These are phyloP conservation scores for Apostasia ramifera DNA, from an alignment of 106 monocot species.

Conservation along the genomic window DNA sequence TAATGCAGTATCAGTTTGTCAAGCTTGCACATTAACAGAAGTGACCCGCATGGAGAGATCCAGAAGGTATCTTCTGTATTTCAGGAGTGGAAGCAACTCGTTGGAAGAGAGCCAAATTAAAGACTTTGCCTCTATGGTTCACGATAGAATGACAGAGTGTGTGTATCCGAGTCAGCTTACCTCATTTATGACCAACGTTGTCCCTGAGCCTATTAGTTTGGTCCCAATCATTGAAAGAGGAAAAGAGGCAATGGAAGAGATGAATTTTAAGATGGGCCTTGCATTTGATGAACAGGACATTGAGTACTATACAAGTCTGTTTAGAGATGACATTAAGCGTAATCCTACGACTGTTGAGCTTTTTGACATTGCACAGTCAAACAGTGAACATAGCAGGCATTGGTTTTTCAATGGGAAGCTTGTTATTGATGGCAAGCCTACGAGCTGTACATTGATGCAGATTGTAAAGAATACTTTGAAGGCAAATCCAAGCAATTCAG, in stretches of 20 bases:
- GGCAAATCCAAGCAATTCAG: conserved; percentile 83
- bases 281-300: conserved; percentile 98
- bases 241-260: conserved; percentile 69
- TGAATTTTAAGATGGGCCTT: conserved; percentile 84
- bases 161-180: conserved; percentile 62
- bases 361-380: conserved; percentile 95
- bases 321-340: conserved; percentile 81
- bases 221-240: conserved; percentile 81
- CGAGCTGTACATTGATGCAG: conserved; percentile 58
- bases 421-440: conserved; percentile 62
- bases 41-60: conserved; percentile 80
- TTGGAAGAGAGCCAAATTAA: conserved; percentile 42
- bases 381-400: conserved; percentile 92
- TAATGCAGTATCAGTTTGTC: conserved; percentile 88
- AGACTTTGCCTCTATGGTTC: conserved; percentile 76
- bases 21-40: conserved; percentile 58
- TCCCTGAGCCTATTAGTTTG: conserved; percentile 58
- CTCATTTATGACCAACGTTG: conserved; percentile 35
- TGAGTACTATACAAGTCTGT: conserved; percentile 74
- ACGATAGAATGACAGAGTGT: conserved; percentile 98
- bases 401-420: conserved; percentile 95
- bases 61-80: conserved; percentile 57
- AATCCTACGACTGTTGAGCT: conserved; percentile 94
- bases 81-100: conserved; percentile 37
- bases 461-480: conserved; percentile 80